phyloP scores from a whole-genome alignment of 2,329 filamentous ascomycete genomes.

The Cadophora sp. region DNA sequence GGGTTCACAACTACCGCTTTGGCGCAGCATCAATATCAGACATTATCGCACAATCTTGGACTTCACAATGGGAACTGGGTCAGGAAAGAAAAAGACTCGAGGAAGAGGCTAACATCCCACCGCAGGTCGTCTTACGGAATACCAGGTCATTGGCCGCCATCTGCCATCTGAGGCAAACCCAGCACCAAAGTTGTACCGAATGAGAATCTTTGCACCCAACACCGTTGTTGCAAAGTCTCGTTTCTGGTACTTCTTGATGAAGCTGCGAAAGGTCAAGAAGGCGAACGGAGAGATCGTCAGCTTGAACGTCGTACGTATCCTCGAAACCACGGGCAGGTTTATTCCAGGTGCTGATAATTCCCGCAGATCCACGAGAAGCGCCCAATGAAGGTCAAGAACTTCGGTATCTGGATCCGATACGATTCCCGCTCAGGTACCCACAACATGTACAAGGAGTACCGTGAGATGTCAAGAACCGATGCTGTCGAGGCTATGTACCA shows the following conservation, averaged over 20 bases:
- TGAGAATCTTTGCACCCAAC: conserved; percentile 99
- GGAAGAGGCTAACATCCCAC: conserved; percentile 39
- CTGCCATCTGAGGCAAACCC: conserved; percentile 97
- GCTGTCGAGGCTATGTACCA: conserved; percentile 98
- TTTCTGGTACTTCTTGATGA: conserved; percentile 99
- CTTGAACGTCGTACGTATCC: conserved; percentile 84
- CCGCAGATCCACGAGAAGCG: conserved; percentile 95
- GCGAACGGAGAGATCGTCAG: conserved; percentile 98
- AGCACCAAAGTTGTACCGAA: conserved; percentile 98
- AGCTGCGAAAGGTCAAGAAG: conserved; percentile 99
- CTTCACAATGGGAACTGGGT: not conserved
- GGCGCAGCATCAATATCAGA: not conserved
- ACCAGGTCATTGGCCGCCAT: conserved; percentile 99
- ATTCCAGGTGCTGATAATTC: conserved; percentile 29
- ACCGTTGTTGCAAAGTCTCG: conserved; percentile 98
- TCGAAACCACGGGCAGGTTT: conserved; percentile 11
- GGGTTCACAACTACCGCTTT: not conserved
- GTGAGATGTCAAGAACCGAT: conserved; percentile 95
- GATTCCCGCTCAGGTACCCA: conserved; percentile 99
- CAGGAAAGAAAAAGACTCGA: not conserved
- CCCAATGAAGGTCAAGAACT: conserved; percentile 99
- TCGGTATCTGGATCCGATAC: conserved; percentile 99
- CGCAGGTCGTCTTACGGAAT: conserved; percentile 98
- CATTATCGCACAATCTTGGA: not conserved
- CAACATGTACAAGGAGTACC: conserved; percentile 99